A percentile compares a stretch with the other conserved stretches of the same genome.
Conservation (phyloP, 352 stramenopile species). For the Globisporangium nagaii region DNA sequence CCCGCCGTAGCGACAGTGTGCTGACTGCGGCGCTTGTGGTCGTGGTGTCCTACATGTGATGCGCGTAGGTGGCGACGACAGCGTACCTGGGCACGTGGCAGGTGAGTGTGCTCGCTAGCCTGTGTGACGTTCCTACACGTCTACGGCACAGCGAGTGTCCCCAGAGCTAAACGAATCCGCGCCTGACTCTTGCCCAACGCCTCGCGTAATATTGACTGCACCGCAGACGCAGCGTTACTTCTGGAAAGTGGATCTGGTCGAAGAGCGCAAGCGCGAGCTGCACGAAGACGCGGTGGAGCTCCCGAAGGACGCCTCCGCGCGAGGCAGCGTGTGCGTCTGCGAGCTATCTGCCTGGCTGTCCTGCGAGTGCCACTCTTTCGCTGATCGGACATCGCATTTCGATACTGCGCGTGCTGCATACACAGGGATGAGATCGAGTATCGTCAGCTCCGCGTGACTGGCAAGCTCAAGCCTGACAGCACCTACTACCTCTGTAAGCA, state of each 20-base stretch:
- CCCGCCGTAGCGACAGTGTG: too few species aligned
- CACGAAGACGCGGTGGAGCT: constrained; percentile 53
- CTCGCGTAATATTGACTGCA: not conserved
- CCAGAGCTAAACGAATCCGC: not conserved
- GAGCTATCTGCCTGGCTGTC: not conserved
- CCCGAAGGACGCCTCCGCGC: constrained; percentile 48
- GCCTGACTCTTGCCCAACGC: not conserved
- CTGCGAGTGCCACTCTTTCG: too few species aligned
- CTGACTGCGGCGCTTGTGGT: not conserved
- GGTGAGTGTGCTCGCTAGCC: constrained; percentile 20
- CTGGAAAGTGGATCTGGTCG: constrained; percentile 87
- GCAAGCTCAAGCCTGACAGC: constrained; percentile 59
- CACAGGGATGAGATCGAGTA: constrained; percentile 75
- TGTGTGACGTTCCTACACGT: too few species aligned
- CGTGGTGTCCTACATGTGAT: not conserved
- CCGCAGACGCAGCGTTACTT: constrained; percentile 79
- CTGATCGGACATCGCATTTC: too few species aligned
- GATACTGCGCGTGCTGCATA: not conserved
- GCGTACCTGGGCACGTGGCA: constrained; percentile 79
- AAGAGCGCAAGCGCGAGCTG: constrained; percentile 78
- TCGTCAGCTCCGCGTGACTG: constrained; percentile 61
- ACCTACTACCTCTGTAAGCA: constrained; percentile 79
- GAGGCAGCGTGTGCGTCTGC: constrained; percentile 44
- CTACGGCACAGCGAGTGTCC: too few species aligned
- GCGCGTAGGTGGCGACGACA: constrained; percentile 53